Evolutionary conservation across 2,329 filamentous ascomycete species (phyloP), one percentile per base, ranked within the genome.

Genomic region (Colletotrichum tofieldiae): DNA sequence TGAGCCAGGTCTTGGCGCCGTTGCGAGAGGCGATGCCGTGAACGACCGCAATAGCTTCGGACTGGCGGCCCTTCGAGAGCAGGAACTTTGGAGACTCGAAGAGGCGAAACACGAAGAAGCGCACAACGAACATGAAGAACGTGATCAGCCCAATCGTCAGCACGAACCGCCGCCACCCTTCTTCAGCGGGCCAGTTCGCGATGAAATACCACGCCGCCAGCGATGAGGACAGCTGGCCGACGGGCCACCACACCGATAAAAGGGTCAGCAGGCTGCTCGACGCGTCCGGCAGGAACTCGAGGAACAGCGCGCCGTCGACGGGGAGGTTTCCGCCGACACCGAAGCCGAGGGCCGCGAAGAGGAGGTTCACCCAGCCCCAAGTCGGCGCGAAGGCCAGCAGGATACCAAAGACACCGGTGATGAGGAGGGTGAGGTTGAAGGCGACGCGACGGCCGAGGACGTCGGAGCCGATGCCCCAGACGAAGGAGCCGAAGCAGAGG

Each of bases 1-100:
- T 95, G 55, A 97, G 86, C 92, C 92, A 94, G 0, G 93, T 94
- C 78, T 90, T 92, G 54, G 85, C 85, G 43, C 82, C 85, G 82
- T 96, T 96, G 77, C 91, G 89, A 78, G 89, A 87, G 1, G 94
- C 94, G 71, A 97, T 91, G 8, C 91, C 93, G 74, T 95, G 93
- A 11, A 97, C 89, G 1, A 94, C 93, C 3, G 91, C 92, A 1
- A 97, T 93, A 1, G 94, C 94, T 77, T 96, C 94, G 18, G 89
- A 84, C 79, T 97, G 92, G 8, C 93, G 89, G 45, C 93, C 93
- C n/a, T 90, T 87, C 26, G 91, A 93, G 12, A 97, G 88, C 32
- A 97, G 85, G 78, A 91, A 97, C 79, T 96, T 96, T 56, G 94
- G 94, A 7, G 94, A 96, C 79, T 97, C 94, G 79, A 93, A 94